These are phyloP conservation scores for Bombardia bombarda DNA, from an alignment of 495 filamentous ascomycete species.

Conservation along the genomic window DNA sequence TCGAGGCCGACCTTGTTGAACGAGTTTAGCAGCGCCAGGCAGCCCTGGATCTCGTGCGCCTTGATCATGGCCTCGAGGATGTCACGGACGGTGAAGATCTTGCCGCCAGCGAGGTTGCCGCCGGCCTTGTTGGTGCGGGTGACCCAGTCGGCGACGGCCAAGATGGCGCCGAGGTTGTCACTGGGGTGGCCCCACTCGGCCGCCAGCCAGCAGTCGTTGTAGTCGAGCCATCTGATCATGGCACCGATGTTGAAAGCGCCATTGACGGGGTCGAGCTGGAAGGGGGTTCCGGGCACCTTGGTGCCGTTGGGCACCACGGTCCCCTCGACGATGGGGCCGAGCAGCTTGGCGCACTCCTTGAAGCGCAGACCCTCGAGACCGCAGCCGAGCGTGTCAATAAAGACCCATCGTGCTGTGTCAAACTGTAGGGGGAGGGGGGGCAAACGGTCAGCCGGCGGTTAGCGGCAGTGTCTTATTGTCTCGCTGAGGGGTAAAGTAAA, in stretches of 20 bases:
- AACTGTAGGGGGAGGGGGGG: constrained; percentile 48
- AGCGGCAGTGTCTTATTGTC: constrained; percentile 2
- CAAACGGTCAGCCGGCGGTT: constrained; percentile 13
- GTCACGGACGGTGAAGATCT: constrained; percentile 77
- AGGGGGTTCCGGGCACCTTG: constrained; percentile 84
- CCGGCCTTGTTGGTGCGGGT: constrained; percentile 91
- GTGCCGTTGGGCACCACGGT: constrained; percentile 91
- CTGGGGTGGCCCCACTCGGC: constrained; percentile 98
- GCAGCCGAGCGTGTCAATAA: constrained; percentile 94
- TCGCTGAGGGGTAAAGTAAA: background rate
- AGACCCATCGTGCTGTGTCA: constrained; percentile 82
- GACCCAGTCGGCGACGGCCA: constrained; percentile 95
- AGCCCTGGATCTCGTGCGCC: constrained; percentile 98
- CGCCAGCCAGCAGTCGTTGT: constrained; percentile 99
- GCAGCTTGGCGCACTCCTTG: constrained; percentile 88
- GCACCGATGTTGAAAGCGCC: constrained; percentile 98
- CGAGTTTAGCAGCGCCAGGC: constrained; percentile 91
- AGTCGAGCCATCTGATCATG: constrained; percentile 98
- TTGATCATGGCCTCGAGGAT: constrained; percentile 98
- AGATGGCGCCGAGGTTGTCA: constrained; percentile 92
- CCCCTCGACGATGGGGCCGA: constrained; percentile 88
- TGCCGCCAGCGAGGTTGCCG: constrained; percentile 77
- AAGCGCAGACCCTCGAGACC: constrained; percentile 93
- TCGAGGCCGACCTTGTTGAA: constrained; percentile 98
- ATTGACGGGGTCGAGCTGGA: constrained; percentile 89